These are phyloP conservation scores for Populus davidiana DNA, from an alignment of 345 rosid genomes.

Conservation along the genomic window DNA sequence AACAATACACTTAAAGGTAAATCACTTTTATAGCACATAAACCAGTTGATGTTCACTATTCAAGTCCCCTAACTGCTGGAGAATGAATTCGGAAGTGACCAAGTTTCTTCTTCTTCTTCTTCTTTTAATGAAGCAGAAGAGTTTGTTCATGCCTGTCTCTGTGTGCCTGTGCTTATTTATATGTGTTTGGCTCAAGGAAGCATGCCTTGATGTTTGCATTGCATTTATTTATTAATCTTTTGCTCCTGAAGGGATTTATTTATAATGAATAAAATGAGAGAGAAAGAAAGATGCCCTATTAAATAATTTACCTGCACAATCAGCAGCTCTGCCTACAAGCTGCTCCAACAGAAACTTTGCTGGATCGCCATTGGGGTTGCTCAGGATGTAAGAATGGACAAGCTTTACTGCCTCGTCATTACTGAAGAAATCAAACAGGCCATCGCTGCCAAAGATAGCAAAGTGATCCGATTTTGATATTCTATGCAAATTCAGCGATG, in stretches of 20 bases:
- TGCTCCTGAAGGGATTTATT: neutral
- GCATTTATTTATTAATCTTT: neutral
- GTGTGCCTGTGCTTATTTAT: neutral
- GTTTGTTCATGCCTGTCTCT: neutral
- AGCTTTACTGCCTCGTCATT: slow-evolving; percentile 80
- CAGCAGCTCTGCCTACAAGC: slow-evolving; percentile 80
- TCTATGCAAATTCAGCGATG: slow-evolving; percentile 69
- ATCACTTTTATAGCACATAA: too few relatives aligned
- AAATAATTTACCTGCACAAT: slow-evolving; percentile 64
- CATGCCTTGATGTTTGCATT: neutral
- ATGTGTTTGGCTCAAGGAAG: neutral
- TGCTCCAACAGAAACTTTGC: slow-evolving; percentile 82
- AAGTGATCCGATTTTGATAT: slow-evolving; percentile 77
- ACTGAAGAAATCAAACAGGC: slow-evolving; percentile 85
- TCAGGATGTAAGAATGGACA: slow-evolving; percentile 52
- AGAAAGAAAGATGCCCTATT: neutral
- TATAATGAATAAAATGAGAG: neutral
- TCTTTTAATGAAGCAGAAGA: too few relatives aligned
- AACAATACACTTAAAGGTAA: too few relatives aligned
- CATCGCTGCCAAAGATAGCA: slow-evolving; percentile 89
- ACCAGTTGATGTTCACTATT: too few relatives aligned
- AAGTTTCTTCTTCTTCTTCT: too few relatives aligned
- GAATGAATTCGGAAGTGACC: too few relatives aligned
- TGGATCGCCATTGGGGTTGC: slow-evolving; percentile 76
- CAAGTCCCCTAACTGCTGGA: too few relatives aligned